Evolutionary conservation across 2,329 filamentous ascomycete genomes (phyloP).

Genomic region (Lachnellula hyalina): DNA sequence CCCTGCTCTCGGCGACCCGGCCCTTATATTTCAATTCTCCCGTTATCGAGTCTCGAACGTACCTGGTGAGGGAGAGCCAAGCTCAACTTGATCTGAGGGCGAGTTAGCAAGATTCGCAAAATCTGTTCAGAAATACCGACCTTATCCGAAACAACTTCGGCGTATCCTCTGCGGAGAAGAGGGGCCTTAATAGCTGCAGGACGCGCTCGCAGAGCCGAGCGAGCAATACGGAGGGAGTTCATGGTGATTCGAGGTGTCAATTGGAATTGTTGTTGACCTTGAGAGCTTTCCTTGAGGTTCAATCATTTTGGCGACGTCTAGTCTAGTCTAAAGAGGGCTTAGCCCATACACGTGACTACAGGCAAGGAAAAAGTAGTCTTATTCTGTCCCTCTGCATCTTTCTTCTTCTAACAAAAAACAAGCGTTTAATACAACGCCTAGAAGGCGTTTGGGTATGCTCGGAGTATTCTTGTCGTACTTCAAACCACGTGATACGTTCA

Average conservation of each 20-base stretch:
- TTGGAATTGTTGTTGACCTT: conserved; percentile 36
- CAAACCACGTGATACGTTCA: no score
- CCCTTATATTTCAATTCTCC: not conserved
- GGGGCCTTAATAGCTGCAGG: conserved; percentile 71
- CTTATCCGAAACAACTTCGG: conserved; percentile 82
- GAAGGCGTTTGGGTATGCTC: no score
- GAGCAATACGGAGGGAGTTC: conserved; percentile 92
- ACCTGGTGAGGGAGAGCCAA: conserved; percentile 98
- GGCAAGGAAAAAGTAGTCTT: not conserved
- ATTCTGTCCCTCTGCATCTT: not conserved
- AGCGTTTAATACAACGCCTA: no score
- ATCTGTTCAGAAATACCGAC: conserved; percentile 37
- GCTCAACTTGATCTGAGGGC: conserved; percentile 82
- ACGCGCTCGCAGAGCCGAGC: conserved; percentile 79
- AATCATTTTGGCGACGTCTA: not conserved
- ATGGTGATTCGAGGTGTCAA: conserved; percentile 53
- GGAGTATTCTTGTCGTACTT: no score
- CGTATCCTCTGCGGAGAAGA: conserved; percentile 84
- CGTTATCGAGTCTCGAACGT: conserved; percentile 39
- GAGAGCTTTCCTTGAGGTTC: conserved; percentile 15
- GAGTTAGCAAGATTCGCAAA: conserved; percentile 25
- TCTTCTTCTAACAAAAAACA: no score
- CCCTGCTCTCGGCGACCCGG: not conserved
- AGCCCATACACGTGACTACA: not conserved
- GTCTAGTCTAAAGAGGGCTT: not conserved